A percentile compares a stretch with the other conserved stretches of the same genome.
phyloP scores from a whole-genome alignment of 2,329 filamentous ascomycete genomes.

The Chaetothyriales sp. region DNA sequence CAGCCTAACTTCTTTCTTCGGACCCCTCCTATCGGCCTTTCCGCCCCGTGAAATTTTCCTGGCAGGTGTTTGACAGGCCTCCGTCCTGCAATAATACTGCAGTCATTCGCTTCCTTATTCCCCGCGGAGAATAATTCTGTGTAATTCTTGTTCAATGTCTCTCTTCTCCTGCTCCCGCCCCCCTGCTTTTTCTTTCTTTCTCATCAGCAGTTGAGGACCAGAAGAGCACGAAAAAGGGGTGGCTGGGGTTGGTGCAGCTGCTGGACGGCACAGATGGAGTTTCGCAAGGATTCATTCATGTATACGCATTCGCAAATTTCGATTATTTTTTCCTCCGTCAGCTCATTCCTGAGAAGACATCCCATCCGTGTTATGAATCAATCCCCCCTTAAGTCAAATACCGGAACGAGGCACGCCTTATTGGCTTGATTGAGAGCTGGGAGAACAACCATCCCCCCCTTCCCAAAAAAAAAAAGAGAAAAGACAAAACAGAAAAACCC shows the following conservation, averaged over 20 bases:
- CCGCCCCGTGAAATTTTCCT: background rate
- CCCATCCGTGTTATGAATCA: too few species aligned
- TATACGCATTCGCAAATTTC: background rate
- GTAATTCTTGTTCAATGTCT: background rate
- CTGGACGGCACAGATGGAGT: background rate
- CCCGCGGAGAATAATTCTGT: background rate
- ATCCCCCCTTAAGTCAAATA: too few species aligned
- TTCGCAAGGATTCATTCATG: background rate
- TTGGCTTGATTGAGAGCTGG: too few species aligned
- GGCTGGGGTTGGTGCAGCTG: too few species aligned
- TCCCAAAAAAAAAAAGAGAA: background rate
- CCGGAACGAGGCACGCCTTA: too few species aligned
- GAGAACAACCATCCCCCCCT: too few species aligned
- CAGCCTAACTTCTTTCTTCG: background rate
- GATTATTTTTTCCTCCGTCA: background rate
- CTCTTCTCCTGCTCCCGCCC: background rate
- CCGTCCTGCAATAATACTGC: background rate
- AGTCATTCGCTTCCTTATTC: background rate
- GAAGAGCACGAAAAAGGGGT: background rate
- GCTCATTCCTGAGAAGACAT: background rate
- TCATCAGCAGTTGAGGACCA: background rate
- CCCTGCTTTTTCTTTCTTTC: background rate
- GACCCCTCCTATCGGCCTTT: background rate
- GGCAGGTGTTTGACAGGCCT: background rate
- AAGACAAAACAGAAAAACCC: background rate